These are phyloP conservation scores for Ustilago nuda DNA, from an alignment of 1,284 basidiomycete genomes.

Conservation along the genomic window DNA sequence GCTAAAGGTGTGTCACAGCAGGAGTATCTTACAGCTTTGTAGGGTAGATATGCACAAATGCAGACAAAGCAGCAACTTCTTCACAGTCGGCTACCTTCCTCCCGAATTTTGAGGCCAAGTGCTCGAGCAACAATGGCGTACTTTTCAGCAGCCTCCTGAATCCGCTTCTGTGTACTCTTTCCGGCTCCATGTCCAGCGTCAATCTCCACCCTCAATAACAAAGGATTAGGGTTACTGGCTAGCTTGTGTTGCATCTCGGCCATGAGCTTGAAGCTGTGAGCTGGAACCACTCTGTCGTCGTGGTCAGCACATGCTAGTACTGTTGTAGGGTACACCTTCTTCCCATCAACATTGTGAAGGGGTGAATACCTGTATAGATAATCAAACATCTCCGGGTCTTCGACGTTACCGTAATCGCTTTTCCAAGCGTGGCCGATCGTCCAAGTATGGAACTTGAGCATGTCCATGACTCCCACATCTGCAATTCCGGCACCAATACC, in stretches of 20 bases:
- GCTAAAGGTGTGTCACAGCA: not conserved
- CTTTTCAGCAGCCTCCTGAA: conserved; percentile 62
- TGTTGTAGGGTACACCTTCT: conserved; percentile 63
- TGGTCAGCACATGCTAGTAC: conserved; percentile 66
- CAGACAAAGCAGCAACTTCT: not conserved
- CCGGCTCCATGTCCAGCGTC: conserved; percentile 68
- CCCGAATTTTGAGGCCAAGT: conserved; percentile 56
- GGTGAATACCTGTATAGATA: conserved; percentile 64
- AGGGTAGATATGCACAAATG: no score
- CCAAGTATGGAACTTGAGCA: conserved; percentile 72
- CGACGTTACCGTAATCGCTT: conserved; percentile 83
- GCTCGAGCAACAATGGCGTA: conserved; percentile 59
- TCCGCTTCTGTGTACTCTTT: conserved; percentile 65
- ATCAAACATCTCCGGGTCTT: conserved; percentile 62
- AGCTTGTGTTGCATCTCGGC: conserved; percentile 67
- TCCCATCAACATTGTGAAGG: conserved; percentile 61
- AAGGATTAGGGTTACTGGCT: conserved; percentile 62
- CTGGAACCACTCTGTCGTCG: conserved; percentile 66
- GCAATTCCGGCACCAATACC: conserved; percentile 74
- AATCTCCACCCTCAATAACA: conserved; percentile 64
- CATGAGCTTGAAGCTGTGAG: conserved; percentile 66
- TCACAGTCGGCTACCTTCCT: conserved; percentile 15
- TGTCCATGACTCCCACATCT: conserved; percentile 76
- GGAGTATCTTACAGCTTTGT: no score
- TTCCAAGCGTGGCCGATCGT: conserved; percentile 79